Conservation (phyloP, 371 early-diverging fungal genomes). For the Mucor plumbeus region DNA sequence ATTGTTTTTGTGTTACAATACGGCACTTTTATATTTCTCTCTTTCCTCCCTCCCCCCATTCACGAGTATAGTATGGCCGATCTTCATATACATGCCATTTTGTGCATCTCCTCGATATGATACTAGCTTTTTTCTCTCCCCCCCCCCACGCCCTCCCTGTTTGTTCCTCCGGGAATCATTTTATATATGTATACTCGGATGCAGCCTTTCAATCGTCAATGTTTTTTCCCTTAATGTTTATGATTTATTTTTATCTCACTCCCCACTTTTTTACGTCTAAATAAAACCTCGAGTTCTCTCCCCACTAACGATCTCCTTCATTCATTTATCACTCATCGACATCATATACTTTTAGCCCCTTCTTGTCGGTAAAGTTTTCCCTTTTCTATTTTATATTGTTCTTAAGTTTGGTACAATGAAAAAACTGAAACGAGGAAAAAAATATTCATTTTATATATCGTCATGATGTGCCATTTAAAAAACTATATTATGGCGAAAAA, state of each 20-base stretch:
- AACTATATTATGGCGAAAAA: too few species aligned
- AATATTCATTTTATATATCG: background rate
- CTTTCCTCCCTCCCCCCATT: background rate
- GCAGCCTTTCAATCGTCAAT: background rate
- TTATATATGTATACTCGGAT: background rate
- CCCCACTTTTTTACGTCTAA: slow-evolving; percentile 5
- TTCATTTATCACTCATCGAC: slow-evolving; percentile 3
- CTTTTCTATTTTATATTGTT: background rate
- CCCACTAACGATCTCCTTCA: slow-evolving; percentile 2
- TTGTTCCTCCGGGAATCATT: background rate
- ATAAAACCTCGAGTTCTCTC: background rate
- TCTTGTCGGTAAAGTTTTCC: background rate
- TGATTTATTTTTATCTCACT: background rate
- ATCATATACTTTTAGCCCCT: background rate
- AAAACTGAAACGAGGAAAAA: background rate
- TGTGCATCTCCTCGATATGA: background rate
- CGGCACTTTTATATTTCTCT: background rate
- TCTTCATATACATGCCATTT: slow-evolving; percentile 1
- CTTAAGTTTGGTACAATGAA: background rate
- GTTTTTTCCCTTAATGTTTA: slow-evolving; percentile 1
- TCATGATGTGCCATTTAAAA: background rate
- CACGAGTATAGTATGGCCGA: slow-evolving; percentile 5
- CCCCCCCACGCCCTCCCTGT: background rate
- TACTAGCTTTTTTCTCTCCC: background rate
- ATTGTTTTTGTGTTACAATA: background rate